Evolutionary conservation across 2,329 filamentous ascomycete genomes (phyloP).

Genomic region (Talaromyces sp.): DNA sequence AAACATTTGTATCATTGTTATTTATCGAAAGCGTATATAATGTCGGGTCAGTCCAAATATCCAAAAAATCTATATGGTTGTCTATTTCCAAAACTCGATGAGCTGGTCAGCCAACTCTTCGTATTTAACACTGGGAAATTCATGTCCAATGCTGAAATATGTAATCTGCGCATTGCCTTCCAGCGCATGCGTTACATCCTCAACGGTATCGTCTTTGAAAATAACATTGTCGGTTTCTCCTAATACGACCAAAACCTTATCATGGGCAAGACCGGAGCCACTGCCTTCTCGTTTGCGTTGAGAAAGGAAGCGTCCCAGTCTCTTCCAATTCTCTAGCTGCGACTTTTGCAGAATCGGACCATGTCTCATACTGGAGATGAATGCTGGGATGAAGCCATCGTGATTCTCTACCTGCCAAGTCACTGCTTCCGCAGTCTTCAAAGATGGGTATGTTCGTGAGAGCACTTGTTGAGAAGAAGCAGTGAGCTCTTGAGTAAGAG

Average conservation of each 20-base stretch:
- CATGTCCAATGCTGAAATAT: slow-evolving; percentile 63
- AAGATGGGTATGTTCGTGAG: slow-evolving; percentile 49
- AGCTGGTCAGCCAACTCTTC: slow-evolving; percentile 57
- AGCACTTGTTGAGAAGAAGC: slow-evolving; percentile 42
- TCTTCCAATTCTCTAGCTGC: slow-evolving; percentile 57
- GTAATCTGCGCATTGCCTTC: slow-evolving; percentile 58
- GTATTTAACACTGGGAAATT: slow-evolving; percentile 63
- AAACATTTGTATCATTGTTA: neutral
- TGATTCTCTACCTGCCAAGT: slow-evolving; percentile 68
- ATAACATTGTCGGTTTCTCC: slow-evolving; percentile 66
- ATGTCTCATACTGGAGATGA: slow-evolving; percentile 67
- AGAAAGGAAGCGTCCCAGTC: slow-evolving; percentile 52
- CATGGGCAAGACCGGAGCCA: slow-evolving; percentile 33
- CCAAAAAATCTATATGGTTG: neutral
- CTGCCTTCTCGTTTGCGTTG: slow-evolving; percentile 33
- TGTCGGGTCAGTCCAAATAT: neutral
- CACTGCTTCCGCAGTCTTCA: slow-evolving; percentile 62
- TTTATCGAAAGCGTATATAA: neutral
- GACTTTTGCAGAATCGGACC: slow-evolving; percentile 64
- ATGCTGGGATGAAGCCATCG: slow-evolving; percentile 64
- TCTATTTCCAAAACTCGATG: slow-evolving; percentile 38
- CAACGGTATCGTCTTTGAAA: slow-evolving; percentile 59
- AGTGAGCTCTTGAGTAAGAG: slow-evolving; percentile 41
- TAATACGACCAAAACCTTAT: slow-evolving; percentile 62
- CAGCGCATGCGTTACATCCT: slow-evolving; percentile 58